Evolutionary conservation across 2,329 filamentous ascomycete species (phyloP).

Genomic region (Orbilia javanica): DNA sequence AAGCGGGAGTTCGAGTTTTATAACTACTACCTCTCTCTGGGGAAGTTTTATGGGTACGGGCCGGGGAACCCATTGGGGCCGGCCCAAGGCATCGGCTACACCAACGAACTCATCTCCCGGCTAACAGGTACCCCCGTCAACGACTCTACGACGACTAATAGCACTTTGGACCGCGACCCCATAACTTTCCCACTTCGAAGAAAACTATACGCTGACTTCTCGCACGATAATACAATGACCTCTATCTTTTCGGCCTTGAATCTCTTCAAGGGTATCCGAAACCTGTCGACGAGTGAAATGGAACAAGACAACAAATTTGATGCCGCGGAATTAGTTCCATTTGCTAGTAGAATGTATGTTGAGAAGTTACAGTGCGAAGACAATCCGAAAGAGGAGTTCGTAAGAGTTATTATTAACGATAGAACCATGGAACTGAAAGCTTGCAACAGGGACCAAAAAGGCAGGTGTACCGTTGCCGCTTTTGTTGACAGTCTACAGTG

Average conservation of each 20-base stretch:
- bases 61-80: slow-evolving; percentile 82
- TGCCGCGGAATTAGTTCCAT: slow-evolving; percentile 83
- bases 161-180: slow-evolving; percentile 77
- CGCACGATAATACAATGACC: slow-evolving; percentile 89
- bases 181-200: slow-evolving; percentile 78
- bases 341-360: slow-evolving; percentile 83
- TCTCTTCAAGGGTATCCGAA: slow-evolving; percentile 76
- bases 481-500: slow-evolving; percentile 84
- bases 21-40: slow-evolving; percentile 82
- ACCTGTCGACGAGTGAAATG: slow-evolving; percentile 70
- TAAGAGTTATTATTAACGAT: slow-evolving; percentile 86
- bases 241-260: slow-evolving; percentile 81
- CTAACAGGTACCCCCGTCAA: slow-evolving; percentile 77
- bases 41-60: slow-evolving; percentile 87
- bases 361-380: slow-evolving; percentile 82
- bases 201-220: slow-evolving; percentile 86
- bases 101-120: slow-evolving; percentile 87
- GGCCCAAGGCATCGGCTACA: slow-evolving; percentile 87
- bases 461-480: slow-evolving; percentile 76
- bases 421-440: slow-evolving; percentile 78
- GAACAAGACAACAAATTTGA: slow-evolving; percentile 74
- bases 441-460: slow-evolving; percentile 78
- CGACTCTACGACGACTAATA: slow-evolving; percentile 82
- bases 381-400: slow-evolving; percentile 74
- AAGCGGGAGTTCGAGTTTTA: slow-evolving; percentile 80